A percentile compares a stretch with the other conserved stretches of the same genome.
Evolutionary conservation across 2,329 filamentous ascomycete genomes (phyloP).

Genomic region (Stachybotrys echinatus): DNA sequence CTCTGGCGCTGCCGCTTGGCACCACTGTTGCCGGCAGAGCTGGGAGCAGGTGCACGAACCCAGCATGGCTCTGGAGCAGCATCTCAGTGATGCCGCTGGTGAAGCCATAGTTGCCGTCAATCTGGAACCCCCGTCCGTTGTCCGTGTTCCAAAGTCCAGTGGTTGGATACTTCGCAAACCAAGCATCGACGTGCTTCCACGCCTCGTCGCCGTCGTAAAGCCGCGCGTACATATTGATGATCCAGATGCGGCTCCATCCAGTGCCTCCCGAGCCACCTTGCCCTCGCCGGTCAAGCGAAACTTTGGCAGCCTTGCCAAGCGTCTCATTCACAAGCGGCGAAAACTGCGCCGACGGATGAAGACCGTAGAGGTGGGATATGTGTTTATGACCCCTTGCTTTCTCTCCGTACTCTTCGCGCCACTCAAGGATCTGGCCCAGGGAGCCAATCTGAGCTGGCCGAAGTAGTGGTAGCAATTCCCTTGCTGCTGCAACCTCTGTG

Average conservation of each 20-base stretch:
- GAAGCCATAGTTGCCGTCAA: slow-evolving; percentile 45
- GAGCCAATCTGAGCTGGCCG: slow-evolving; percentile 8
- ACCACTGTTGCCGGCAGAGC: slow-evolving; percentile 15
- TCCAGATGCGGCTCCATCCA: slow-evolving; percentile 41
- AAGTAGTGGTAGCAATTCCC: slow-evolving; percentile 5
- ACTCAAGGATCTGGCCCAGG: slow-evolving; percentile 30
- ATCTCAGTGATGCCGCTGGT: slow-evolving; percentile 38
- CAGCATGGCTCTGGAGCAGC: slow-evolving; percentile 32
- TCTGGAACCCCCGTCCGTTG: slow-evolving; percentile 32
- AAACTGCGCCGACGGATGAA: slow-evolving; percentile 32
- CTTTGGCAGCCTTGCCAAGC: not conserved
- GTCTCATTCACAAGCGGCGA: slow-evolving; percentile 5
- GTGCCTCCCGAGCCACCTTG: slow-evolving; percentile 6
- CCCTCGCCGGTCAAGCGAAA: slow-evolving; percentile 3
- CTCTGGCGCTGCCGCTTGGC: slow-evolving; percentile 11
- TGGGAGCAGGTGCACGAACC: slow-evolving; percentile 16
- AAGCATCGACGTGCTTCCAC: slow-evolving; percentile 7
- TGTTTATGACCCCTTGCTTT: slow-evolving; percentile 41
- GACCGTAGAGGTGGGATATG: slow-evolving; percentile 38
- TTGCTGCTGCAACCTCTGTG: not conserved
- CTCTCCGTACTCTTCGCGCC: slow-evolving; percentile 25
- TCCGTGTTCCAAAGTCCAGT: slow-evolving; percentile 34
- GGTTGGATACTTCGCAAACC: slow-evolving; percentile 18
- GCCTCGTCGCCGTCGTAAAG: slow-evolving; percentile 29
- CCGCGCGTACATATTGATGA: slow-evolving; percentile 39